These are phyloP conservation scores for Cercospora nicotianae DNA, from an alignment of 2,329 filamentous ascomycete species.

Conservation along the genomic window DNA sequence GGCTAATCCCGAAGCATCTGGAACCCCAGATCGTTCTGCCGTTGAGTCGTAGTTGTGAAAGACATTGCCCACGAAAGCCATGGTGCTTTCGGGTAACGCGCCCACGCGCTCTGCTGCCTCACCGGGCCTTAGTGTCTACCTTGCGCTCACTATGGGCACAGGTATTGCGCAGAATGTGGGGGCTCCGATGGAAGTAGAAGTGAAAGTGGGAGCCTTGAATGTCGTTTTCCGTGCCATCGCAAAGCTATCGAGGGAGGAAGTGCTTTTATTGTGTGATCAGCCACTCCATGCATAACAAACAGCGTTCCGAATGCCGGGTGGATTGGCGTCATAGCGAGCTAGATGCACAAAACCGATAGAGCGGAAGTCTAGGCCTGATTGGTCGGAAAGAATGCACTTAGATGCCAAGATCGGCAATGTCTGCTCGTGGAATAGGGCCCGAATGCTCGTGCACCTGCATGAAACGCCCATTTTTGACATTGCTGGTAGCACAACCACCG, in stretches of 20 bases:
- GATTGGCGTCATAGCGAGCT: conserved; percentile 10
- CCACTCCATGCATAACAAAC: conserved; percentile 6
- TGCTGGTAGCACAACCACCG: neutral
- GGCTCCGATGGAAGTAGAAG: neutral
- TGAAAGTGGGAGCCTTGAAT: neutral
- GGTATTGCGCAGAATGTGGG: neutral
- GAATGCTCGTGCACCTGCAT: neutral
- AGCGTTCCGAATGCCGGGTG: conserved; percentile 9
- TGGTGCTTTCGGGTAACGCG: conserved; percentile 26
- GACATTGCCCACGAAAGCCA: conserved; percentile 47
- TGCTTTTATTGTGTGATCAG: conserved; percentile 12
- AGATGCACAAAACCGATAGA: conserved; percentile 5
- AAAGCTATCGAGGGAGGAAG: conserved; percentile 1
- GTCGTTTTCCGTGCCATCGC: neutral
- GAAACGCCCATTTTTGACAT: neutral
- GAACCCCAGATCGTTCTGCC: conserved; percentile 40
- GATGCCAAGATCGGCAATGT: neutral
- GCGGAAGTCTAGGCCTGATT: neutral
- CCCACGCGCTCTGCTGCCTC: conserved; percentile 1
- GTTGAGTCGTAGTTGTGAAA: conserved; percentile 45
- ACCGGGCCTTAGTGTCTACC: neutral
- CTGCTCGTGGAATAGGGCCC: neutral
- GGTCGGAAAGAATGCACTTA: neutral
- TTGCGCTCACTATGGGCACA: neutral
- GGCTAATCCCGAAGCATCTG: conserved; percentile 35